Conservation (phyloP, 2,329 filamentous ascomycete species). For the Xylariaceae sp. region DNA sequence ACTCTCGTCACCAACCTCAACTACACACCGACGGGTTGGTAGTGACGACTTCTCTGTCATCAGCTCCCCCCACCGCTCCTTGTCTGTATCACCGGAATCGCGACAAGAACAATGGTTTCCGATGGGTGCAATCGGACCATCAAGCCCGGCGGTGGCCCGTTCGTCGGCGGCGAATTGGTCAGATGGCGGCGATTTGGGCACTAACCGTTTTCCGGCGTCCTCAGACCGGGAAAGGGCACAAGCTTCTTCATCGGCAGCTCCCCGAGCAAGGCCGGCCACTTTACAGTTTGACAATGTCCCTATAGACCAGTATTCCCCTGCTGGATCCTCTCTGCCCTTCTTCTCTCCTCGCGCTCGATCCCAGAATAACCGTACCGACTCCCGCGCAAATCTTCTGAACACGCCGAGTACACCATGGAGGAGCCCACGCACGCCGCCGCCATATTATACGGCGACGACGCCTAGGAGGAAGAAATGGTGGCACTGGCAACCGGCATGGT, state of each 20-base stretch:
- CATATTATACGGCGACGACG: constrained; percentile 20
- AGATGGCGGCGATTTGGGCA: constrained; percentile 12
- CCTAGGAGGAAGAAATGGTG: constrained; percentile 25
- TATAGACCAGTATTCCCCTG: constrained; percentile 12
- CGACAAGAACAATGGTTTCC: constrained; percentile 11
- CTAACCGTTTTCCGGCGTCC: constrained; percentile 4
- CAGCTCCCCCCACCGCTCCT: constrained; percentile 5
- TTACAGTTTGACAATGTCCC: constrained; percentile 26
- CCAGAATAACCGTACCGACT: constrained; percentile 21
- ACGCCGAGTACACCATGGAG: constrained; percentile 25
- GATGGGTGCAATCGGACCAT: not conserved
- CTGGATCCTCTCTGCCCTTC: constrained; percentile 13
- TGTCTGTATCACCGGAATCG: constrained; percentile 15
- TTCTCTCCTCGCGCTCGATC: constrained; percentile 19
- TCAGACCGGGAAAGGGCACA: not conserved
- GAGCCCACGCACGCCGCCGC: constrained; percentile 24
- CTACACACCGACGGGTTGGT: constrained; percentile 7
- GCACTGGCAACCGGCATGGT: constrained; percentile 42
- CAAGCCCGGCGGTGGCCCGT: constrained; percentile 1
- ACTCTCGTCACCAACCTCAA: constrained; percentile 2
- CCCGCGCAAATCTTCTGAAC: constrained; percentile 20
- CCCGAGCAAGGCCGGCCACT: constrained; percentile 20
- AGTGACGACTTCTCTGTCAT: constrained; percentile 20
- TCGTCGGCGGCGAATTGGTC: constrained; percentile 5
- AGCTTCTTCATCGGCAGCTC: not conserved